Evolutionary conservation across 1,284 basidiomycete genomes (phyloP), one percentile per base, ranked within the genome.

Genomic region (Sporisorium iseilematis-ciliati): DNA sequence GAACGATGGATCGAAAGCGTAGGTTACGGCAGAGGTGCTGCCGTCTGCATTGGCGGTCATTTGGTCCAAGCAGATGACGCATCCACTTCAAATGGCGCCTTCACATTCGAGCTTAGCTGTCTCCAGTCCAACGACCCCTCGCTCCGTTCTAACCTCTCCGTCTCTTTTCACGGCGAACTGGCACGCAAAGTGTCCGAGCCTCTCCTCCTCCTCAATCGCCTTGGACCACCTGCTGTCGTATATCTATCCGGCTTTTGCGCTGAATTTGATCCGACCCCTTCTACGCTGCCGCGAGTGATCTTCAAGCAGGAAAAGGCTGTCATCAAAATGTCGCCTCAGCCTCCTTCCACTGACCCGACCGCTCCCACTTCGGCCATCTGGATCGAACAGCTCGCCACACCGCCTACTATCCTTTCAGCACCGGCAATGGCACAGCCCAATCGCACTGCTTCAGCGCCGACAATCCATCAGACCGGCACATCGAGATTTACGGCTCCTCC

Each of bases 11-110:
- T 70, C 14, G 60, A 75, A 31, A 54, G 57, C 16, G 41, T 75
- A 14, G 55, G 57, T 21, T 54, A 75, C n/a, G 73, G 73, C 29
- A 63, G 73, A 61, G 73, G 73, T 18, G 73, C 73, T 10, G 73
- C 73, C 6, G 68, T 67, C 18, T 67, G 73, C 57, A 40, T 75
- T 45, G 60, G 58, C 26, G 72, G 53, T 20, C 40, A 65, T 23
- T 54, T 73, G 3, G 29, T 41, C 16, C 40, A 53, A 38, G 48
- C 55, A 4, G 35, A 14, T 5, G 26, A 48, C 7, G 7, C 41
- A 40, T 51, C 52, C 6, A 7, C 52, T 4, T 41, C 43, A 3
- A 8, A 5, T 3, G 18, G 42, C 7, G 5, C 40, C 16, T 65
- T 67, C 20, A 23, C 2, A 14, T 18, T 62, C 25, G 51, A 62